phyloP scores from a whole-genome alignment of 306 rosid species.

The Glycine soja region DNA sequence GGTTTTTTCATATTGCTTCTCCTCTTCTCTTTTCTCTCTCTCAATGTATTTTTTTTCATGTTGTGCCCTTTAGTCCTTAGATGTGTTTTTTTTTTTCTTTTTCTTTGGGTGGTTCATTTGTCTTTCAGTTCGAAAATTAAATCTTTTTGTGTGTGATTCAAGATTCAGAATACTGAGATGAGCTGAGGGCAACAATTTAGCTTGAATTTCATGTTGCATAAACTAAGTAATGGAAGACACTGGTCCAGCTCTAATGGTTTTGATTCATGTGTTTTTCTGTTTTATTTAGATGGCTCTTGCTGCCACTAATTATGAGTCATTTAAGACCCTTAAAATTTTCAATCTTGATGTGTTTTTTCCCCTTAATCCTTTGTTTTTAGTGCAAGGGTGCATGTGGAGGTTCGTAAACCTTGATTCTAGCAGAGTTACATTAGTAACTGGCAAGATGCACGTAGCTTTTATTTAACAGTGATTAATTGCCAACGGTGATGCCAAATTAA shows the following conservation, averaged over 20 bases:
- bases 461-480: not conserved
- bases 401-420: slow-evolving; percentile 11
- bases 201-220: not conserved
- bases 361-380: not conserved
- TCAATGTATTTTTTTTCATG: not conserved
- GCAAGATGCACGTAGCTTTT: not conserved
- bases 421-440: not conserved
- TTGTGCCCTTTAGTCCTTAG: not conserved
- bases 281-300: slow-evolving; percentile 34
- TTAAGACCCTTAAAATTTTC: slow-evolving; percentile 1
- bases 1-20: not conserved
- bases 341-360: not conserved
- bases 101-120: slow-evolving; percentile 18
- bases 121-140: slow-evolving; percentile 16
- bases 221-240: not conserved
- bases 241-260: slow-evolving; percentile 19
- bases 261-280: slow-evolving; percentile 6
- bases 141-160: slow-evolving; percentile 8
- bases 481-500: not conserved
- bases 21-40: not conserved
- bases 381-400: not conserved
- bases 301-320: not conserved
- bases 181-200: not conserved
- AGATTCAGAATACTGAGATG: not conserved
- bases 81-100: not conserved